Base-by-base conservation (phyloP, 129 eudicot species). In the Helianthus tuberosus region DNA sequence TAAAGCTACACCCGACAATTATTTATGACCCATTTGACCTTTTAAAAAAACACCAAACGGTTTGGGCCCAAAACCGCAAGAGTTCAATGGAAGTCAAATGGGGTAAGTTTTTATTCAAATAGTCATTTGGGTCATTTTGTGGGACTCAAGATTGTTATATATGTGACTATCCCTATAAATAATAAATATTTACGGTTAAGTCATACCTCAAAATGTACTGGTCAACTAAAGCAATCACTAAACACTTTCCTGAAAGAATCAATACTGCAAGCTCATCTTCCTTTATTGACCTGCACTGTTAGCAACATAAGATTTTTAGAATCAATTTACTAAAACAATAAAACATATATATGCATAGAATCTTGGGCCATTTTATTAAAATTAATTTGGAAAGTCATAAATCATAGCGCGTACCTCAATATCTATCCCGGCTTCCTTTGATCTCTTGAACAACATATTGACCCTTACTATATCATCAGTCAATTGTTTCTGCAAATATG, bases 271-370 rank as follows among this genome's bases (percentile, higher is more conserved):
- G 78, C 64, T 93, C 91, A 76, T 90, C 83, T 74, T 80, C 81
- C 61, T 86, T 84, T 55, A 93, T 82, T 14, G 96, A 88, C 81
- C 92, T 90, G 91, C 96, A 83, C 98, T 93, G 98, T 84, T 83
- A 68, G 64, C 49, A 25, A 66, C 65, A 54, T 55, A 57, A 52
- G 6, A 16, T 9, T 16, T 15, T n/a, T 50, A 66, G 23, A 68
- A 38, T 36, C 77, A 57, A 60, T 25, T 53, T 32, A 11, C 36
- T 49, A 11, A 17, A 3, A 35, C 41, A 3, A 3, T 13, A 14
- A 50, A 12, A 50, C 29, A 25, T 25, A 25, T 25, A 25, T 25
- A 25, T 50, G 4, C 7, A 50, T 50, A 13, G 3, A 50, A 12
- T 13, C 55, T 50, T 49, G 54, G 54, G 41, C 36, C 77, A 48